Evolutionary conservation across 371 early-diverging fungal genomes (phyloP).

Genomic region (Mucor mucedo): DNA sequence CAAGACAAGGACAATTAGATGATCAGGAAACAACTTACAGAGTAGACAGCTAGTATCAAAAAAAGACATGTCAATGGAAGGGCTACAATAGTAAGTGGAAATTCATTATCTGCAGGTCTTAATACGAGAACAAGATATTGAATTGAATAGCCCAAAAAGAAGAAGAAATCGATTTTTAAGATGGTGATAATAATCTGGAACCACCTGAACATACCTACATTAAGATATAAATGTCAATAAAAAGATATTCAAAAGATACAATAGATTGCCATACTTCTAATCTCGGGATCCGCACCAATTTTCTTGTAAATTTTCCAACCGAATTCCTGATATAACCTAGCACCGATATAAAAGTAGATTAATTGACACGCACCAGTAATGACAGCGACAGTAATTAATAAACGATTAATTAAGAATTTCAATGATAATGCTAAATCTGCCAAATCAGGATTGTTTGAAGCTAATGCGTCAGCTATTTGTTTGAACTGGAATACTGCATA

Average conservation of each 20-base stretch:
- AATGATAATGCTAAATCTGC: slow-evolving; percentile 13
- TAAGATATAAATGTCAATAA: neutral
- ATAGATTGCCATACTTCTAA: slow-evolving; percentile 66
- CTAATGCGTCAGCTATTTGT: slow-evolving; percentile 48
- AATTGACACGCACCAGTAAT: slow-evolving; percentile 52
- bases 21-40: slow-evolving; percentile 43
- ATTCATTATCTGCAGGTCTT: slow-evolving; percentile 72
- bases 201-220: slow-evolving; percentile 74
- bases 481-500: slow-evolving; percentile 79
- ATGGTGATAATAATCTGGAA: slow-evolving; percentile 88
- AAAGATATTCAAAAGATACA: neutral
- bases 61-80: slow-evolving; percentile 78
- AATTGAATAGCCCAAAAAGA: slow-evolving; percentile 85
- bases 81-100: slow-evolving; percentile 82
- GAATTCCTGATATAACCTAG: slow-evolving; percentile 71
- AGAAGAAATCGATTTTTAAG: slow-evolving; percentile 88
- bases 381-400: slow-evolving; percentile 49
- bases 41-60: slow-evolving; percentile 78
- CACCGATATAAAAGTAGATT: slow-evolving; percentile 46
- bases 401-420: slow-evolving; percentile 32
- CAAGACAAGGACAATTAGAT: neutral
- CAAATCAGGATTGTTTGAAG: slow-evolving; percentile 11
- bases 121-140: slow-evolving; percentile 86
- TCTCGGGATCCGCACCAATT: slow-evolving; percentile 49
- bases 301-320: slow-evolving; percentile 37